A percentile compares a stretch with the other conserved stretches of the same genome.
Conservation (phyloP, 257 asterid genomes). For the Solanum dulcamara region DNA sequence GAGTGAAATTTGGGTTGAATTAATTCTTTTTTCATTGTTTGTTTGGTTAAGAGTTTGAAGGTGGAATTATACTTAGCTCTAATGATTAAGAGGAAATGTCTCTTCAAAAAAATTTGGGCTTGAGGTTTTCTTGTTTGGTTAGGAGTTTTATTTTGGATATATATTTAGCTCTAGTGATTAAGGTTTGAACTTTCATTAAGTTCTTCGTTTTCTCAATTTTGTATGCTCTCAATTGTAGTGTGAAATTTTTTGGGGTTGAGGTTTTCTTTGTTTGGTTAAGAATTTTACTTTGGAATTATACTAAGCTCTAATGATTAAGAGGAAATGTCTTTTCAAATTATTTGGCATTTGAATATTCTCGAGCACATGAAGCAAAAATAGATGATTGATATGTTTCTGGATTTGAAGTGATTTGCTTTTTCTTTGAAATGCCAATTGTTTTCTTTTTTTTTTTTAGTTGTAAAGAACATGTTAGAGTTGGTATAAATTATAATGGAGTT, state of each 20-base stretch:
- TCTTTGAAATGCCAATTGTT: not conserved
- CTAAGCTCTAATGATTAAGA: not conserved
- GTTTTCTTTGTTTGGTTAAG: not conserved
- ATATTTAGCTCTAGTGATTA: not conserved
- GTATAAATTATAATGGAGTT: not conserved
- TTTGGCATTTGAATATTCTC: not conserved
- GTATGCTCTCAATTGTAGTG: not conserved
- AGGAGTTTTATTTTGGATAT: not conserved
- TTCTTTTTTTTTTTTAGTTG: not conserved
- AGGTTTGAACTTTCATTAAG: slow-evolving; percentile 29
- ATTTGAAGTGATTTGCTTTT: not conserved
- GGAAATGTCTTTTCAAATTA: not conserved
- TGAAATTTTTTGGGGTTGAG: not conserved
- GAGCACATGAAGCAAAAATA: not conserved
- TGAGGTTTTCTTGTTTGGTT: not conserved
- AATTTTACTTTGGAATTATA: not conserved
- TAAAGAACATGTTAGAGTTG: not conserved
- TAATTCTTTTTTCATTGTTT: no score
- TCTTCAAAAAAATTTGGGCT: not conserved
- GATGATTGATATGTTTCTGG: not conserved
- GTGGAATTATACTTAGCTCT: not conserved
- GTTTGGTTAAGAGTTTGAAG: not conserved
- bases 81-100: not conserved
- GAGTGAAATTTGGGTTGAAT: not conserved
- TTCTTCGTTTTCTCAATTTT: not conserved